Conservation (phyloP, 1,284 basidiomycete species). For the Golubevia pallescens region DNA sequence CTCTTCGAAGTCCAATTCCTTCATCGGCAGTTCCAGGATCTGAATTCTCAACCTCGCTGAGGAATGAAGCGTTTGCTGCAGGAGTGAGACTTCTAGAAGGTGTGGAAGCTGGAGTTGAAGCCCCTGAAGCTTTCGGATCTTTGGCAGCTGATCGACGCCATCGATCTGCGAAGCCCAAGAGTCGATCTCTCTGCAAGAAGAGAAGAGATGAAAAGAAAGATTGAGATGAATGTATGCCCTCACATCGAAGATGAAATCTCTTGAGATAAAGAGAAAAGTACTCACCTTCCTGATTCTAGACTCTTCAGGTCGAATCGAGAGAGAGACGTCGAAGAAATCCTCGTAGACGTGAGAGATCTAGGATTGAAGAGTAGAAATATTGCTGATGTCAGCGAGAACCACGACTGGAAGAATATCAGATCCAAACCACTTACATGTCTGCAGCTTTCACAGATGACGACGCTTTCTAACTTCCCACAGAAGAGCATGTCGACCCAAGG, state of each 20-base stretch:
- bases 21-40: not conserved
- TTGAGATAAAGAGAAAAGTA: constrained; percentile 1
- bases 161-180: constrained; percentile 48
- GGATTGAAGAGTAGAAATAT: not conserved
- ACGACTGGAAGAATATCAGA: not conserved
- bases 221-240: constrained; percentile 3
- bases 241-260: not conserved
- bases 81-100: not conserved
- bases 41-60: not conserved
- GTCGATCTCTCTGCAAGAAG: constrained; percentile 70
- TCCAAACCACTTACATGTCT: constrained; percentile 71
- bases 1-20: not conserved
- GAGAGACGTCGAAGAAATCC: constrained; percentile 88
- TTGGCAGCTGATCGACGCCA: not conserved
- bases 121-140: not conserved
- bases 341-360: constrained; percentile 86
- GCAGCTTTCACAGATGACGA: constrained; percentile 91
- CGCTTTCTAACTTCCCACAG: constrained; percentile 81
- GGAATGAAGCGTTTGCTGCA: not conserved
- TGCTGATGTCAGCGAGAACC: not conserved
- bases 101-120: not conserved
- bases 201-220: not conserved
- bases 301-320: constrained; percentile 81
- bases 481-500: constrained; percentile 88
- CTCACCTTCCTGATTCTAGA: constrained; percentile 69